Evolutionary conservation across 2,329 filamentous ascomycete species (phyloP).

Genomic region (Cytospora leucostoma): DNA sequence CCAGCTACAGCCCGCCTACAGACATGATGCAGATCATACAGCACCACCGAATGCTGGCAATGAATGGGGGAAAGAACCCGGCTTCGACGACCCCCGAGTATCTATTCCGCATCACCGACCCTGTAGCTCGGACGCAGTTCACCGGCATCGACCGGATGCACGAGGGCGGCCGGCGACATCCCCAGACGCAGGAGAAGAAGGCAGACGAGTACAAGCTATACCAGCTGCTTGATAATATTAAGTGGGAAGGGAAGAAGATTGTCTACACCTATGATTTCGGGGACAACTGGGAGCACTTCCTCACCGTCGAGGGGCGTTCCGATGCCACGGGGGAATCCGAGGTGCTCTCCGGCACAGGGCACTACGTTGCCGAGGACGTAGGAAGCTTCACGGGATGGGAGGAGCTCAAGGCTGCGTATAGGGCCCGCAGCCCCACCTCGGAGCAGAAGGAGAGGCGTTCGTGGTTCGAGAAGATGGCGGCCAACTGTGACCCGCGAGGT

Average conservation of each 20-base stretch:
- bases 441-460: slow-evolving; percentile 33
- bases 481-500: slow-evolving; percentile 33
- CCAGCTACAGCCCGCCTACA: slow-evolving; percentile 8
- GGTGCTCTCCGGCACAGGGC: slow-evolving; percentile 15
- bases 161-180: slow-evolving; percentile 25
- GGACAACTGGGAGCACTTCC: slow-evolving; percentile 31
- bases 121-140: slow-evolving; percentile 1
- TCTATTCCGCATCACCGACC: slow-evolving; percentile 26
- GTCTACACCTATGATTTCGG: slow-evolving; percentile 32
- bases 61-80: neutral
- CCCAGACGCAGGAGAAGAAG: slow-evolving; percentile 26
- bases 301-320: slow-evolving; percentile 27
- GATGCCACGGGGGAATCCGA: neutral
- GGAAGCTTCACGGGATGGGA: slow-evolving; percentile 35
- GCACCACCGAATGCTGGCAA: neutral
- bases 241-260: slow-evolving; percentile 28
- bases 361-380: slow-evolving; percentile 37
- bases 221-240: slow-evolving; percentile 28
- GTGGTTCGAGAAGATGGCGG: slow-evolving; percentile 35
- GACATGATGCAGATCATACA: neutral
- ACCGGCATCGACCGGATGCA: slow-evolving; percentile 27
- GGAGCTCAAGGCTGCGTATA: slow-evolving; percentile 36
- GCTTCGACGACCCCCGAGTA: slow-evolving; percentile 15
- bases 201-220: slow-evolving; percentile 25
- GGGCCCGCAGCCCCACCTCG: slow-evolving; percentile 28